These are phyloP conservation scores for Senna siamea DNA, from an alignment of 306 rosid genomes.

Conservation along the genomic window DNA sequence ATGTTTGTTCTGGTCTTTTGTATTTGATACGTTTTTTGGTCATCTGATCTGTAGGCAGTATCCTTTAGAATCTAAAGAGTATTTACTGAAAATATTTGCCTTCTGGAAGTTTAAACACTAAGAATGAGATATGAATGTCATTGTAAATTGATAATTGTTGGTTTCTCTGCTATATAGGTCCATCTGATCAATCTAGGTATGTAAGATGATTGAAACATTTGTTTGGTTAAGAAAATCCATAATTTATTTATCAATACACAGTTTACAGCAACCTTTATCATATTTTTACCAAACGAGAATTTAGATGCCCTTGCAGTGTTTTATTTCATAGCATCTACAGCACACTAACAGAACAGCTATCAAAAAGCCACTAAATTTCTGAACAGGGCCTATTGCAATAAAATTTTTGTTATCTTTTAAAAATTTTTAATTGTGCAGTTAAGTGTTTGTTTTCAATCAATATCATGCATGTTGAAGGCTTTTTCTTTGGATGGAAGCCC, in stretches of 20 bases:
- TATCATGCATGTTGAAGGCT: neutral
- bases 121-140: neutral
- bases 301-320: neutral
- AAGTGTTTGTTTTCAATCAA: neutral
- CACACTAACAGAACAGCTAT: neutral
- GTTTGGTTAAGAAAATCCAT: slow-evolving; percentile 15
- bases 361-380: too few species aligned
- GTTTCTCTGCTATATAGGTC: slow-evolving; percentile 5
- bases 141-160: neutral
- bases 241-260: neutral
- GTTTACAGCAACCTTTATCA: neutral
- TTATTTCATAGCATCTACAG: neutral
- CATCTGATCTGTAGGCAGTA: neutral
- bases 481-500: slow-evolving; percentile 19
- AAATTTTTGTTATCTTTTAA: neutral
- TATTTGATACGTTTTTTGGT: neutral
- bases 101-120: neutral
- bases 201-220: slow-evolving; percentile 5
- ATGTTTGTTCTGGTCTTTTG: slow-evolving; percentile 14
- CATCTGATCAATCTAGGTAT: slow-evolving; percentile 6
- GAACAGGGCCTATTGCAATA: neutral
- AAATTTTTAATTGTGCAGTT: neutral
- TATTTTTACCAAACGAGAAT: neutral
- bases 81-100: slow-evolving; percentile 7
- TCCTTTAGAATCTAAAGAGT: slow-evolving; percentile 5